Base-by-base conservation (phyloP, 177 flowering plant species). In the Vitis hybrid region DNA sequence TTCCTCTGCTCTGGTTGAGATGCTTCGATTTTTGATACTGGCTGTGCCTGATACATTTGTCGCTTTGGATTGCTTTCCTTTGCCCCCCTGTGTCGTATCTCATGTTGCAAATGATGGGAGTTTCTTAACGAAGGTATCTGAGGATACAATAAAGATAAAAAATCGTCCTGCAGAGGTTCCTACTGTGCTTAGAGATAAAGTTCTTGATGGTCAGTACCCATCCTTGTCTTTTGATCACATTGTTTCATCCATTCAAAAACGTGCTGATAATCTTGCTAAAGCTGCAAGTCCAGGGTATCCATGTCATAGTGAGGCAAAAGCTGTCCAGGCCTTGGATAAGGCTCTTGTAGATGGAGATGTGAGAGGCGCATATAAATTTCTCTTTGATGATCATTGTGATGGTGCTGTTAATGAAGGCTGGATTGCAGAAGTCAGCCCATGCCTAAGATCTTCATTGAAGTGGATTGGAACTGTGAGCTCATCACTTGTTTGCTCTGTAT, bases 11-110 rank as follows among this genome's bases (percentile, higher is more conserved):
- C 67, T 96, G 70, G 82, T 83, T 76, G 99, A 94, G 83, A 87
- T 96, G 88, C 88, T 96, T 72, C 96, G 91, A 9, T 96, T 88
- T 79, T 74, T 96, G 74, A 77, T 96, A 67, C 71, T 91, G 19
- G 88, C 96, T 70, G 97, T 91, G 2, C 99, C 99, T 52, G 98
- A 94, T 79, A 94, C 98, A 49, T 92, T 96, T 83, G 97, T 94
- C 78, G 91, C 93, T 61, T 80, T 94, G 85, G 97, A 96, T 81
- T 92, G 97, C 83, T 92, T 94, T 77, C 97, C 97, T 27, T 72
- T 96, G 69, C 97, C 96, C 24, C 65, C 81, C 7, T 79, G 82
- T 79, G 87, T 96, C 9, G 72, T 78, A 52, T 84, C 88, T 48
- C 79, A 82, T 67, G 73, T 70, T 18, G 75, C 62, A 32, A 88